Percentiles rank a stretch among this genome's conserved stretches.
Conservation (phyloP, 164 flowering plant genomes). For the Houttuynia cordata region DNA sequence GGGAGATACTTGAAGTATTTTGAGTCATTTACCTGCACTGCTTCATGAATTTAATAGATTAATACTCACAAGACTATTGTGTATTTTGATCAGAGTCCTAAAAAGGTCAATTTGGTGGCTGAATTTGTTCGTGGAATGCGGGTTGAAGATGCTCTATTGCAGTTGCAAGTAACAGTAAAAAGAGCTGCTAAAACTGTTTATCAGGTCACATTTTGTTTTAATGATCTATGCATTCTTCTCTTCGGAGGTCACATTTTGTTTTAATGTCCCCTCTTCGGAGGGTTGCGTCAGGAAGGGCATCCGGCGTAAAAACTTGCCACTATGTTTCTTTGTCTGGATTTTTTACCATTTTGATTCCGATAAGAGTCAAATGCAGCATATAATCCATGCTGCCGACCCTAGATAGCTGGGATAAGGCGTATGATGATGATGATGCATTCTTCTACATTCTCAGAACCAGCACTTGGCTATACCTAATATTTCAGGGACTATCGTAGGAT, state of each 20-base stretch:
- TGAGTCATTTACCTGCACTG: background rate
- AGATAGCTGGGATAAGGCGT: no score
- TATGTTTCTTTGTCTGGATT: no score
- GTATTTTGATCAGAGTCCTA: constrained; percentile 59
- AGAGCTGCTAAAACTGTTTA: constrained; percentile 87
- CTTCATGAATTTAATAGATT: background rate
- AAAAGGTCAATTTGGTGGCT: constrained; percentile 91
- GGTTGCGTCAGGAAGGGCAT: no score
- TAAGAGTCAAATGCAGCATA: no score
- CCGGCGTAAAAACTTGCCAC: no score
- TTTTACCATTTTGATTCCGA: no score
- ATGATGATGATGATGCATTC: no score
- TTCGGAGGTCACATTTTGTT: no score
- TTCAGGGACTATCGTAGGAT: no score
- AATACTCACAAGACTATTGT: background rate
- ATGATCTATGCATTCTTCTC: no score
- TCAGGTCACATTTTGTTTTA: constrained; percentile 39
- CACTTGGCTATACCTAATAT: background rate
- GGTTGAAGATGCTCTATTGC: constrained; percentile 92
- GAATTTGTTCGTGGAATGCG: constrained; percentile 97
- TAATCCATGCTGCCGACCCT: no score
- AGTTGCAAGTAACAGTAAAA: constrained; percentile 81
- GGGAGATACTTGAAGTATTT: background rate
- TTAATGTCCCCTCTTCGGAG: no score
- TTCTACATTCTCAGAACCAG: background rate